phyloP scores from a whole-genome alignment of 305 asterid species.

The Solanum hybrid region DNA sequence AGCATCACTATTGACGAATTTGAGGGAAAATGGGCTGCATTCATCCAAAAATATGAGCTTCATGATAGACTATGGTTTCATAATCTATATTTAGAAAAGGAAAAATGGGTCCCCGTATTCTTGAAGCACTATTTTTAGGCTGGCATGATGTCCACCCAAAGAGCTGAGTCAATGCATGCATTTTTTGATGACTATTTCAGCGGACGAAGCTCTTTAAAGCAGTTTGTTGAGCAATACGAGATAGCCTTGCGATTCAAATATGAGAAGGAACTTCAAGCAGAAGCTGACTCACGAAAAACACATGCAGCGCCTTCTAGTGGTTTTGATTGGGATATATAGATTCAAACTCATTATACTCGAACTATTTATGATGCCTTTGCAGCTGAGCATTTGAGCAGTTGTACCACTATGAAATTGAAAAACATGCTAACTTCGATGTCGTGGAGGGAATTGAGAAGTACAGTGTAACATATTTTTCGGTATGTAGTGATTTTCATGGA shows the following conservation, averaged over 20 bases:
- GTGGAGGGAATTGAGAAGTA: not conserved
- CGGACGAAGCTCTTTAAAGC: not conserved
- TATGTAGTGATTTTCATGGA: not conserved
- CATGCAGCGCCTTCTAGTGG: not conserved
- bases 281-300: not conserved
- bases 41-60: not conserved
- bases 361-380: no score
- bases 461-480: not conserved
- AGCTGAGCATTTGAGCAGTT: no score
- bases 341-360: no score
- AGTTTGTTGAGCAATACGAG: not conserved
- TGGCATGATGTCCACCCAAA: not conserved
- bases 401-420: no score
- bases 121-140: not conserved
- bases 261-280: no score
- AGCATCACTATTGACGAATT: no score
- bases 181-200: not conserved
- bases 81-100: not conserved
- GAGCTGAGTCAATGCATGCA: not conserved
- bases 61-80: rapidly evolving
- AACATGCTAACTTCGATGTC: no score
- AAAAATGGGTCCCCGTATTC: not conserved
- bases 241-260: not conserved
- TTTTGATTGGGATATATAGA: no score
- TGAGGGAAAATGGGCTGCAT: not conserved